phyloP scores from a whole-genome alignment of 805 yeast genomes.

The Lipomyces spencermartinsiae region DNA sequence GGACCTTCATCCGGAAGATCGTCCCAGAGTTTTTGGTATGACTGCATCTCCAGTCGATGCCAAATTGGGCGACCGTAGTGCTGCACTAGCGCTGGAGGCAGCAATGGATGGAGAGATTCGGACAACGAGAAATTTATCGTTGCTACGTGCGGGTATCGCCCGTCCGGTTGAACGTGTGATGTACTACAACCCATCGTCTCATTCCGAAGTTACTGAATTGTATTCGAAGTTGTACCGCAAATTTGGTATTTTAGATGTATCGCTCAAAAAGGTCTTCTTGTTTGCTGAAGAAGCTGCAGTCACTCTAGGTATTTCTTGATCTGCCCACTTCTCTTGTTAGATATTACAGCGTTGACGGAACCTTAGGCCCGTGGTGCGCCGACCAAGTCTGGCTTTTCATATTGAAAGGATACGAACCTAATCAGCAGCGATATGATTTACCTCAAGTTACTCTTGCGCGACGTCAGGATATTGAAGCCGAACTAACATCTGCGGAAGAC shows the following conservation, averaged over 20 bases:
- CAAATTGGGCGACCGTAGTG: slow-evolving; percentile 3
- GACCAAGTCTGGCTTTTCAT: slow-evolving; percentile 14
- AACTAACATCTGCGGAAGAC: slow-evolving; percentile 3
- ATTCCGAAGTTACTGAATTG: neutral
- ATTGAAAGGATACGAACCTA: neutral
- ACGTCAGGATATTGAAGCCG: neutral
- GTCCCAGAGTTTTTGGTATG: slow-evolving; percentile 27
- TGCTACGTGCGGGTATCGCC: slow-evolving; percentile 2
- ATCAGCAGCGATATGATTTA: neutral
- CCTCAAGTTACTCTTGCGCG: neutral
- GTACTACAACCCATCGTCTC: neutral
- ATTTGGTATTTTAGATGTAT: neutral
- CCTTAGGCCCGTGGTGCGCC: slow-evolving; percentile 21
- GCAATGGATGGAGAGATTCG: slow-evolving; percentile 7
- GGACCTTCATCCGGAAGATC: neutral
- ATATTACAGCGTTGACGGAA: neutral
- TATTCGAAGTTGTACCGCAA: neutral
- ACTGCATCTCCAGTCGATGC: slow-evolving; percentile 26
- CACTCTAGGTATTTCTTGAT: neutral
- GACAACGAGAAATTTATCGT: neutral
- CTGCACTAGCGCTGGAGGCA: neutral
- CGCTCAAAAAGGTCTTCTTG: neutral
- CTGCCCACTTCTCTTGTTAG: neutral
- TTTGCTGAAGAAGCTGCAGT: slow-evolving; percentile 5
- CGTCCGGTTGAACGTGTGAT: neutral